Evolutionary conservation across 108 stramenopile genomes (phyloP).

Genomic region (Cyclotella atomus): DNA sequence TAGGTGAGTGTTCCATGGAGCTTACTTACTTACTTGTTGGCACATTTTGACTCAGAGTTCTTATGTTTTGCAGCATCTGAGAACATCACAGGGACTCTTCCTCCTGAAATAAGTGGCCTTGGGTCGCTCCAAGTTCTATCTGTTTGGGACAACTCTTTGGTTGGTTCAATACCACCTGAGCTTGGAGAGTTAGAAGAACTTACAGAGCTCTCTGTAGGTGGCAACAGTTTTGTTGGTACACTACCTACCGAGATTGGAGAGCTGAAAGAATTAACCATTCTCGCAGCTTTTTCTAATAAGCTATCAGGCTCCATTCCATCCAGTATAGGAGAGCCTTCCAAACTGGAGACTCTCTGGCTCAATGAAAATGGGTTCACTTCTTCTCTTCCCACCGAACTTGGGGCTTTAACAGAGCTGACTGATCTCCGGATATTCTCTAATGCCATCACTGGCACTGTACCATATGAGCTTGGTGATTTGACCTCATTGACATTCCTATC

Average conservation of each 20-base stretch:
- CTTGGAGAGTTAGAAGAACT: not conserved
- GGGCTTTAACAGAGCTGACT: too few species aligned
- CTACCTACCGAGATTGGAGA: conserved; percentile 2
- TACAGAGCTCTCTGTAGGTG: not conserved
- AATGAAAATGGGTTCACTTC: not conserved
- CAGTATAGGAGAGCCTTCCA: not conserved
- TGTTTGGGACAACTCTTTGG: not conserved
- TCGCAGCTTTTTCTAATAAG: not conserved
- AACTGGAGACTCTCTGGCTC: not conserved
- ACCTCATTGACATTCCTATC: too few species aligned
- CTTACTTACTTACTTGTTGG: not conserved
- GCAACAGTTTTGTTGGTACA: not conserved
- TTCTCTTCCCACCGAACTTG: not conserved
- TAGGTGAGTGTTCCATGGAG: not conserved
- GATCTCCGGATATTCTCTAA: too few species aligned
- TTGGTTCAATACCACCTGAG: not conserved
- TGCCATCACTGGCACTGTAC: too few species aligned
- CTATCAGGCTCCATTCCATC: not conserved
- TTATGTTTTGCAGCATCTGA: not conserved
- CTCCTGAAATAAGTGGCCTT: not conserved
- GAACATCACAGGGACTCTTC: conserved; percentile 10
- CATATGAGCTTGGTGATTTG: too few species aligned
- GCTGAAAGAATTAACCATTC: not conserved
- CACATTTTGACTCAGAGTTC: not conserved
- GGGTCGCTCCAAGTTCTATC: not conserved